phyloP scores from a whole-genome alignment of 1,139 yeast species.

The Chernovozyma sophiae-reginae region DNA sequence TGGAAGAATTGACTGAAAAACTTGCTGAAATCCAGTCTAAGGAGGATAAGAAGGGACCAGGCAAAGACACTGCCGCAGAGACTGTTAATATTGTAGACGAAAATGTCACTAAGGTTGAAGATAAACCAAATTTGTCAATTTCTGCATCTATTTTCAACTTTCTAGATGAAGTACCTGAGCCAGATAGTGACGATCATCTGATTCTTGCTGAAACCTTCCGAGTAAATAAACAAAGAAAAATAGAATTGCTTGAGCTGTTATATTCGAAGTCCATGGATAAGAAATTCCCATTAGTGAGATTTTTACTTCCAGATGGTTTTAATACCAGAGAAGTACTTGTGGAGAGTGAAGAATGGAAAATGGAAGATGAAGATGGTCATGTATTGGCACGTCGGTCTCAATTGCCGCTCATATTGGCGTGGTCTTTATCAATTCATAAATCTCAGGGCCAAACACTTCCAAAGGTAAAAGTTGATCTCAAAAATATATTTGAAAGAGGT shows the following conservation, averaged over 20 bases:
- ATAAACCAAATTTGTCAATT: conserved; percentile 2
- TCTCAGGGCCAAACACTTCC: conserved; percentile 94
- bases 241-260: conserved; percentile 14
- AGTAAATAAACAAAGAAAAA: conserved; percentile 18
- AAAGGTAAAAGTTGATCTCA: conserved; percentile 75
- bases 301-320: conserved; percentile 61
- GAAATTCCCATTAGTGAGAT: conserved; percentile 72
- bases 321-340: conserved; percentile 61
- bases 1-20: conserved; percentile 14
- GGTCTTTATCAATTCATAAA: conserved; percentile 95
- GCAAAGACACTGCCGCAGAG: conserved; percentile 6
- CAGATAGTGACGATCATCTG: conserved; percentile 6
- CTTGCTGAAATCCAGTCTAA: conserved; percentile 7
- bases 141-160: conserved; percentile 21
- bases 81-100: conserved; percentile 2
- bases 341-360: conserved; percentile 42
- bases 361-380: conserved; percentile 32
- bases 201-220: conserved; percentile 9
- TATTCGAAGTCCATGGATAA: conserved; percentile 21
- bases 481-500: conserved; percentile 80
- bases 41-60: neutral
- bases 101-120: conserved; percentile 6
- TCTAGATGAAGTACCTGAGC: conserved; percentile 10
- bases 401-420: conserved; percentile 82
- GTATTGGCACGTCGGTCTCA: conserved; percentile 42